Evolutionary conservation across 805 yeast species (phyloP).

Genomic region (Zygosaccharomyces bisporus): DNA sequence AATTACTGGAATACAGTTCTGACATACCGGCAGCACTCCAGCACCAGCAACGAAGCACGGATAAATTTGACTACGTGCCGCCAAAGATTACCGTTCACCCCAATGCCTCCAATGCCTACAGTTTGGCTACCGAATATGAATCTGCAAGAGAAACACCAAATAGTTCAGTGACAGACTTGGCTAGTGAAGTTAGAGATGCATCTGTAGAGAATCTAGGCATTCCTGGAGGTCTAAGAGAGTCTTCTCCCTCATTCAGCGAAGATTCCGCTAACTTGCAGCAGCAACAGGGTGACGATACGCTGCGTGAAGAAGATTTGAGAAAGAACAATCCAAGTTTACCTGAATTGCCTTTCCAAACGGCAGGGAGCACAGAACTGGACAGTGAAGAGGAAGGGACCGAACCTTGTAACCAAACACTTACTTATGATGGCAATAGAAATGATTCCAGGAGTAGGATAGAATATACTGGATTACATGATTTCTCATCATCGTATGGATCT

Average conservation of each 20-base stretch:
- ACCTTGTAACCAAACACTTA: background rate
- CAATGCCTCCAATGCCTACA: conserved; percentile 22
- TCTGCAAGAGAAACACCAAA: conserved; percentile 22
- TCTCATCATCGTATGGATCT: conserved; percentile 4
- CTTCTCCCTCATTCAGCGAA: background rate
- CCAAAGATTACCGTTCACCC: conserved; percentile 12
- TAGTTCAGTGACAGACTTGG: conserved; percentile 5
- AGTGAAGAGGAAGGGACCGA: background rate
- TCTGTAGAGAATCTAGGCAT: conserved; percentile 22
- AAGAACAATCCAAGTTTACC: background rate
- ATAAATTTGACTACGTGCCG: background rate
- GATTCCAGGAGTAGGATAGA: conserved; percentile 2
- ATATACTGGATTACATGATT: conserved; percentile 4
- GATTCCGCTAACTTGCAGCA: background rate
- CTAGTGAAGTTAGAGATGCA: background rate
- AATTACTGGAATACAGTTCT: conserved; percentile 13
- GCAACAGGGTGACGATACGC: conserved; percentile 10
- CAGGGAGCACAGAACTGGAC: background rate
- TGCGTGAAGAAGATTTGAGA: conserved; percentile 4
- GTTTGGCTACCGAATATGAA: conserved; percentile 28
- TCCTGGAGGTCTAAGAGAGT: conserved; percentile 10
- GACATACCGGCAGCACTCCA: conserved; percentile 7
- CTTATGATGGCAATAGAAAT: background rate
- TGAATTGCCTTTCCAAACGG: background rate
- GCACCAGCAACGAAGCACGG: background rate